A percentile compares a stretch with the other conserved stretches of the same genome.
Evolutionary conservation across 2,329 filamentous ascomycete species (phyloP).

Genomic region (Torrubiellomyces zombiae): DNA sequence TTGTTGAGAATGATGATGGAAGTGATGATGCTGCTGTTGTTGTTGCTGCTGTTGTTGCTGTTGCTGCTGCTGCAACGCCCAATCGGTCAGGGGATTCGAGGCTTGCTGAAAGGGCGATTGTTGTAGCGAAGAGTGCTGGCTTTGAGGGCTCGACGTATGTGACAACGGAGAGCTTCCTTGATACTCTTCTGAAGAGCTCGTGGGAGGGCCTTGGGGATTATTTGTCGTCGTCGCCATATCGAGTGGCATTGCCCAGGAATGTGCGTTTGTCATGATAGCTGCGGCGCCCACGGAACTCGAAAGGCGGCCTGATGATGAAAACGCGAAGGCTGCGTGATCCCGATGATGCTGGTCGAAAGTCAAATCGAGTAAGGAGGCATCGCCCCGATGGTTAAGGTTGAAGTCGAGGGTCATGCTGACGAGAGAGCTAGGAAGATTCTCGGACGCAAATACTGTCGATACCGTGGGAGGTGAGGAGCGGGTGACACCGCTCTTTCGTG

Average conservation of each 20-base stretch:
- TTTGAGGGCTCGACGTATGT: conserved; percentile 33
- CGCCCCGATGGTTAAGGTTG: conserved; percentile 35
- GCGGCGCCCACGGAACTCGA: conserved; percentile 16
- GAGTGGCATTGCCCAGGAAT: conserved; percentile 34
- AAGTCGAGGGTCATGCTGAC: conserved; percentile 41
- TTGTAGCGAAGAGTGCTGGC: conserved; percentile 31
- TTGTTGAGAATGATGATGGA: conserved; percentile 8
- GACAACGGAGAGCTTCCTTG: conserved; percentile 32
- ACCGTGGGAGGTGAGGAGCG: conserved; percentile 19
- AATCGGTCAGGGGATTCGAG: conserved; percentile 40
- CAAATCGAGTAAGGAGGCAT: conserved; percentile 45
- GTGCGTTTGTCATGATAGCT: conserved; percentile 18
- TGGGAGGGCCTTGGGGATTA: conserved; percentile 26
- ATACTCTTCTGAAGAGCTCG: conserved; percentile 32
- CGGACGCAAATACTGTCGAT: conserved; percentile 14
- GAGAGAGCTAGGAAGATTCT: conserved; percentile 16
- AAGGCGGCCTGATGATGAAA: conserved; percentile 8
- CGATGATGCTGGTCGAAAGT: conserved; percentile 41
- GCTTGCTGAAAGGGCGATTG: conserved; percentile 37
- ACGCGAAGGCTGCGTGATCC: conserved; percentile 30
- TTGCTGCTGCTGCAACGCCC: conserved; percentile 41
- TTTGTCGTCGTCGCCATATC: conserved; percentile 30
- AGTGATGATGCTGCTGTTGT: conserved; percentile 16
- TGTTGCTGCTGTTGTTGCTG: conserved; percentile 18
- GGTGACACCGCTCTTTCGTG: conserved; percentile 28